Evolutionary conservation across 2,329 filamentous ascomycete genomes (phyloP).

Genomic region (Sordariomycetes sp.): DNA sequence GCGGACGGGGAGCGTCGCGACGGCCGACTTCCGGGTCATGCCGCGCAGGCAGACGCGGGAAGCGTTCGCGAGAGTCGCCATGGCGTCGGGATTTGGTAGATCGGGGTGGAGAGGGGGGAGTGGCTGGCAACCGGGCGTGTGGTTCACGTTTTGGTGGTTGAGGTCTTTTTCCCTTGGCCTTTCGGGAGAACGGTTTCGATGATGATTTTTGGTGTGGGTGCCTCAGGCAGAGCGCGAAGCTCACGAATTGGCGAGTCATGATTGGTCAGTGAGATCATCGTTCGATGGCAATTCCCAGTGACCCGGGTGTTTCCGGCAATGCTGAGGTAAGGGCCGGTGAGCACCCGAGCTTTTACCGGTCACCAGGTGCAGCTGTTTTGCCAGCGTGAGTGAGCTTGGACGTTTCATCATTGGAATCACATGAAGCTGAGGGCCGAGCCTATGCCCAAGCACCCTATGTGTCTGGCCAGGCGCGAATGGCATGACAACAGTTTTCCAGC

Average conservation of each 20-base stretch:
- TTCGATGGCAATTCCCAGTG: slow-evolving; percentile 1
- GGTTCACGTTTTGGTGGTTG: slow-evolving; percentile 15
- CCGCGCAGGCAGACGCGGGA: slow-evolving; percentile 57
- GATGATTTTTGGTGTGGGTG: slow-evolving; percentile 5
- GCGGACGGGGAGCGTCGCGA: slow-evolving; percentile 28
- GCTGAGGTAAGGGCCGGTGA: not conserved
- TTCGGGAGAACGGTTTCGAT: slow-evolving; percentile 2
- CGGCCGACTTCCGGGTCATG: slow-evolving; percentile 24
- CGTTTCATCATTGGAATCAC: too few relatives aligned
- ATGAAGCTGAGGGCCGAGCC: too few relatives aligned
- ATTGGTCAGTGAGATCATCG: not conserved
- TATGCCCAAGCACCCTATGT: too few relatives aligned
- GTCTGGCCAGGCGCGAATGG: too few relatives aligned
- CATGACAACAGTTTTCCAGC: too few relatives aligned
- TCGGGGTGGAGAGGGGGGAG: slow-evolving; percentile 14
- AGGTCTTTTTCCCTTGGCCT: slow-evolving; percentile 6
- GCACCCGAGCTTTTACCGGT: not conserved
- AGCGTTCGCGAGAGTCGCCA: slow-evolving; percentile 57
- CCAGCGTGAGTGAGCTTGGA: not conserved
- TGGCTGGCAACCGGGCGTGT: slow-evolving; percentile 8
- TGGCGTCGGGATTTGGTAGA: slow-evolving; percentile 20
- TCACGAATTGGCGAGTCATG: slow-evolving; percentile 2
- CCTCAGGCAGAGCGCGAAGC: slow-evolving; percentile 2
- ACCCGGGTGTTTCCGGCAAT: slow-evolving; percentile 4
- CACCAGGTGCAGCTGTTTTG: not conserved